Base-by-base conservation (phyloP, 2,329 filamentous ascomycete genomes). In the Ceratocystis destructans region DNA sequence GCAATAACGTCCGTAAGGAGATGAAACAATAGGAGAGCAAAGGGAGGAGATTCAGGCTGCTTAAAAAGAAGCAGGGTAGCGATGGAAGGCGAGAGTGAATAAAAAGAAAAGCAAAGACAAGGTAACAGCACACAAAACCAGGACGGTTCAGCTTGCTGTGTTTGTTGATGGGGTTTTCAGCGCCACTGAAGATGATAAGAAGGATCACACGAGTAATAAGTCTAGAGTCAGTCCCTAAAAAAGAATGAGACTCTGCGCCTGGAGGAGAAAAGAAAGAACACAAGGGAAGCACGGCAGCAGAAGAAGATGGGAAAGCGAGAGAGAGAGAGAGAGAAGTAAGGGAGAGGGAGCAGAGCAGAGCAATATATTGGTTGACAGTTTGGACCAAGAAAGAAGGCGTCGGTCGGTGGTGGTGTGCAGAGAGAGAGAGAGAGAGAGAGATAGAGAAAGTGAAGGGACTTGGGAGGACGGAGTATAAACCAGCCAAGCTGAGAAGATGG, bases 61-160 rank as follows among this genome's bases (percentile, higher is more conserved):
- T 31, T 28, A 31, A 28, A 57, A 57, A 31, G 46, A 46, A 61
- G n/a, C 8, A n/a, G 41, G 8, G 10, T 12, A 61, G 55, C 25
- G 55, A 28, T 61, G 55, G 33, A 28, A 45, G 46, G 31, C 15
- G 15, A 62, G 25, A 41, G n/a, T 45, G n/a, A 62, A 45, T 59
- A 22, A 46, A 62, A 62, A 45, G 37, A 22, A 59, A 59, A 33
- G 17, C 53, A 53, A 17, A 62, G 37, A 62, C 20, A 45, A 28
- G 20, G 37, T 62, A 62, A 45, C 37, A 22, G 41, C 61, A 17
- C 22, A 45, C 20, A 45, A 45, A 45, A 31, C 37, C 33, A 28
- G 33, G 28, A 45, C 28, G 22, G 37, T 62, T 62, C 61, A 62
- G 61, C 61, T 62, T 46, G 61, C 41, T 45, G 41, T 62, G 61